Evolutionary conservation across 208 protist genomes (phyloP).

Genomic region (Trypanosoma brucei): DNA sequence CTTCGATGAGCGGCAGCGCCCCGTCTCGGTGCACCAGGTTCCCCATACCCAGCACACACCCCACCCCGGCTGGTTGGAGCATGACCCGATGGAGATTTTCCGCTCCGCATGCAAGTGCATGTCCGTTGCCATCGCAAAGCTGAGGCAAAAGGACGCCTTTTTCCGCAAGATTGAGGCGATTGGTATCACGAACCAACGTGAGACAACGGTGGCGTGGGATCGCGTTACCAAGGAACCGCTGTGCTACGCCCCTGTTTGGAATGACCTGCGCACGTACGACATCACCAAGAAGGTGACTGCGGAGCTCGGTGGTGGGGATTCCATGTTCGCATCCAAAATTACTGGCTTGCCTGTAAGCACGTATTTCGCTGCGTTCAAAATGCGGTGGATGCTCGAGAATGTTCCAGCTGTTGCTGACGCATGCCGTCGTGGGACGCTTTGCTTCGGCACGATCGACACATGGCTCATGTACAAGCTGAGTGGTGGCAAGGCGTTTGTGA

Average conservation of each 20-base stretch:
- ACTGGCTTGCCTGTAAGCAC: conserved; percentile 93
- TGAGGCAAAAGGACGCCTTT: conserved; percentile 32
- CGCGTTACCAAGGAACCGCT: conserved; percentile 90
- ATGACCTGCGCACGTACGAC: conserved; percentile 71
- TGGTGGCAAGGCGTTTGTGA: conserved; percentile 78
- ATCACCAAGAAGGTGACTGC: conserved; percentile 36
- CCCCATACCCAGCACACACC: conserved; percentile 78
- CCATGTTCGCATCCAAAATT: conserved; percentile 34
- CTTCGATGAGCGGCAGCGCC: conserved; percentile 71
- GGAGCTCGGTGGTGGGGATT: conserved; percentile 40
- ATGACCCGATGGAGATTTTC: conserved; percentile 94
- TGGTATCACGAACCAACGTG: conserved; percentile 99
- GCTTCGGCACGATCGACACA: conserved; percentile 96
- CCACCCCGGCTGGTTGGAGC: conserved; percentile 93
- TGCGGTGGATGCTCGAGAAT: conserved; percentile 96
- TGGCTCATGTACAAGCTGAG: conserved; percentile 97
- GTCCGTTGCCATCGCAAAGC: conserved; percentile 39
- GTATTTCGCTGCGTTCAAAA: conserved; percentile 97
- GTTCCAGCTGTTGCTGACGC: conserved; percentile 77
- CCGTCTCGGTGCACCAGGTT: conserved; percentile 75
- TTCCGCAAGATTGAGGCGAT: conserved; percentile 61
- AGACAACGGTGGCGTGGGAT: conserved; percentile 99
- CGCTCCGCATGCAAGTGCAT: conserved; percentile 73
- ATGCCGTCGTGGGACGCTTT: conserved; percentile 43
- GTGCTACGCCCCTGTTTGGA: conserved; percentile 95